A percentile compares a stretch with the other conserved stretches of the same genome.
phyloP scores from a whole-genome alignment of 2,329 filamentous ascomycete genomes.

The Lachnellula subtilissima region DNA sequence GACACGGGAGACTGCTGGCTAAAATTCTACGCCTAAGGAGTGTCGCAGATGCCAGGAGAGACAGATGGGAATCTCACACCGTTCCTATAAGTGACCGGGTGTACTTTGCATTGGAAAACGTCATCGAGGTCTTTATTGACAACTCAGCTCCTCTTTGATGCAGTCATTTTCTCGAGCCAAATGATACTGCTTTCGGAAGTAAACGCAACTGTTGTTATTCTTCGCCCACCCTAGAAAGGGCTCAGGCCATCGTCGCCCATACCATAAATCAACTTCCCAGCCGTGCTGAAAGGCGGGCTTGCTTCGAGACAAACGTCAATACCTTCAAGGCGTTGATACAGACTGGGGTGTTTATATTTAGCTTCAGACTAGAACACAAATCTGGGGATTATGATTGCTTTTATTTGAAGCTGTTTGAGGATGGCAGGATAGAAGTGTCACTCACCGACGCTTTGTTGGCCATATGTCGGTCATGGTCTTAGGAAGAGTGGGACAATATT shows the following conservation, averaged over 20 bases:
- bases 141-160: slow-evolving; percentile 2
- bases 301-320: slow-evolving; percentile 10
- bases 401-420: neutral
- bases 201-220: neutral
- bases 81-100: neutral
- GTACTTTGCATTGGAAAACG: neutral
- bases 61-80: neutral
- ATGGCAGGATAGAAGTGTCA: neutral
- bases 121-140: slow-evolving; percentile 5
- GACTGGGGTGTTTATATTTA: slow-evolving; percentile 7
- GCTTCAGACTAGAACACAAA: neutral
- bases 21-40: slow-evolving; percentile 8
- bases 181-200: neutral
- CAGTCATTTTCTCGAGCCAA: neutral
- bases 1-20: neutral
- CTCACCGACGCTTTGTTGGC: neutral
- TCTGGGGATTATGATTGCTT: neutral
- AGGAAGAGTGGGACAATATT: neutral
- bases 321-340: slow-evolving; percentile 6
- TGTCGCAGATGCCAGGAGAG: neutral
- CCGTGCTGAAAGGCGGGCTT: neutral
- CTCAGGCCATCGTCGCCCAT: neutral
- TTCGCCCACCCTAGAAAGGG: neutral
- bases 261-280: slow-evolving; percentile 1
- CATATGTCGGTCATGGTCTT: neutral